phyloP scores from a whole-genome alignment of 768 basidiomycete species.

The Podaxis sp. region DNA sequence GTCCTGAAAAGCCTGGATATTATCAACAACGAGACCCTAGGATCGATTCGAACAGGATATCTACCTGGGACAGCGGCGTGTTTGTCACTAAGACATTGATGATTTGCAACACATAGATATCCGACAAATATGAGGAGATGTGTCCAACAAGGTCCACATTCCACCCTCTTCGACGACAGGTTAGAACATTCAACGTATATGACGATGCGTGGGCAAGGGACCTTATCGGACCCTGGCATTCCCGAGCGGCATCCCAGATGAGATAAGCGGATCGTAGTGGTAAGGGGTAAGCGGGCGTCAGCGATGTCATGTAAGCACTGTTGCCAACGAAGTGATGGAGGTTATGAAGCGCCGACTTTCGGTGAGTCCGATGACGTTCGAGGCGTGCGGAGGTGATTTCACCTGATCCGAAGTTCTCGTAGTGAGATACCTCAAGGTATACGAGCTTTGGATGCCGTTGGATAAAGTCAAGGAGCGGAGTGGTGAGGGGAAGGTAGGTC shows the following conservation, averaged over 20 bases:
- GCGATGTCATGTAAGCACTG: conserved; percentile 28
- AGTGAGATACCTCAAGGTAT: conserved; percentile 35
- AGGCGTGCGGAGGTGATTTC: background rate
- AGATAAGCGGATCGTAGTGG: conserved; percentile 36
- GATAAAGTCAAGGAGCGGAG: conserved; percentile 31
- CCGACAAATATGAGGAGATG: conserved; percentile 32
- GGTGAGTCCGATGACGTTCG: background rate
- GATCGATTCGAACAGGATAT: conserved; percentile 4
- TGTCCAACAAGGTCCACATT: conserved; percentile 37
- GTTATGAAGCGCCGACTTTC: conserved; percentile 23
- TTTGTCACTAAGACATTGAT: conserved; percentile 38
- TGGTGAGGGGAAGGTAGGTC: conserved; percentile 33
- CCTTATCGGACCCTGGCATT: conserved; percentile 29
- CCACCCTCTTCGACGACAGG: conserved; percentile 38
- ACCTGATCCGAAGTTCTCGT: conserved; percentile 24
- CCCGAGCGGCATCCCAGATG: conserved; percentile 33
- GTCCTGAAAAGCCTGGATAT: conserved; percentile 25
- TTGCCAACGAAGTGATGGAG: conserved; percentile 39
- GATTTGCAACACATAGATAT: conserved; percentile 33
- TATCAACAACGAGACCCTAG: background rate
- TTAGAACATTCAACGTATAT: conserved; percentile 32
- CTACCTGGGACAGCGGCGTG: conserved; percentile 29
- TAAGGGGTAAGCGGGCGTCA: conserved; percentile 24
- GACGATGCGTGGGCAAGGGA: conserved; percentile 33
- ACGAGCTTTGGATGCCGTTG: conserved; percentile 33